Evolutionary conservation across 352 stramenopile genomes (phyloP).

Genomic region (Phytophthora rubi): DNA sequence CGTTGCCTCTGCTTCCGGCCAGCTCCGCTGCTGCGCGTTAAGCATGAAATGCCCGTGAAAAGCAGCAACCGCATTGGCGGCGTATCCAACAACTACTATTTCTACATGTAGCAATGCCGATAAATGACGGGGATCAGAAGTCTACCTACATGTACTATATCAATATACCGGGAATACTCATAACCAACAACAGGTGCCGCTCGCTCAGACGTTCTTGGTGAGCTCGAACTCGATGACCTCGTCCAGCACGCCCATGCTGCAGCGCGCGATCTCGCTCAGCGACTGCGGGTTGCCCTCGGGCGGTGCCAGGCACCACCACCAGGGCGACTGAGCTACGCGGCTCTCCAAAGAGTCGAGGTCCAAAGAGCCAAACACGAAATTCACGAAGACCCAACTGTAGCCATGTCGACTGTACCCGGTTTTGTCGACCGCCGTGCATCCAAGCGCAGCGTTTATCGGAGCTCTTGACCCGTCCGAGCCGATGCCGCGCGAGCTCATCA

Average conservation of each 20-base stretch:
- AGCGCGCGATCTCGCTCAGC: slow-evolving; percentile 33
- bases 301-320: not conserved
- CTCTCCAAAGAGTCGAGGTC: too few relatives aligned
- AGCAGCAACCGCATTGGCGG: not conserved
- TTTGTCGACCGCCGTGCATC: not conserved
- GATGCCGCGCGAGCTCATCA: slow-evolving; percentile 90
- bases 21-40: not conserved
- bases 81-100: not conserved
- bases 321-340: too few relatives aligned
- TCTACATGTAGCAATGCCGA: too few relatives aligned
- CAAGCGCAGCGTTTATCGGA: not conserved
- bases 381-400: too few relatives aligned
- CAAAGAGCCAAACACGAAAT: too few relatives aligned
- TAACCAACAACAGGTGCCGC: slow-evolving; percentile 13
- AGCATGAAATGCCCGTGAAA: not conserved
- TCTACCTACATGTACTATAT: slow-evolving; percentile 42
- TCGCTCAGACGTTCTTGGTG: slow-evolving; percentile 38
- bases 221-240: slow-evolving; percentile 55
- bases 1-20: too few relatives aligned
- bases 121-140: slow-evolving; percentile 11
- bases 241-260: slow-evolving; percentile 52
- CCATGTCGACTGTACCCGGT: not conserved
- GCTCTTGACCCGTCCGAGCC: not conserved
- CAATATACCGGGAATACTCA: slow-evolving; percentile 38
- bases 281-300: slow-evolving; percentile 1